phyloP scores from a whole-genome alignment of 176 grass and related monocot genomes.

The Zoysia japonica region DNA sequence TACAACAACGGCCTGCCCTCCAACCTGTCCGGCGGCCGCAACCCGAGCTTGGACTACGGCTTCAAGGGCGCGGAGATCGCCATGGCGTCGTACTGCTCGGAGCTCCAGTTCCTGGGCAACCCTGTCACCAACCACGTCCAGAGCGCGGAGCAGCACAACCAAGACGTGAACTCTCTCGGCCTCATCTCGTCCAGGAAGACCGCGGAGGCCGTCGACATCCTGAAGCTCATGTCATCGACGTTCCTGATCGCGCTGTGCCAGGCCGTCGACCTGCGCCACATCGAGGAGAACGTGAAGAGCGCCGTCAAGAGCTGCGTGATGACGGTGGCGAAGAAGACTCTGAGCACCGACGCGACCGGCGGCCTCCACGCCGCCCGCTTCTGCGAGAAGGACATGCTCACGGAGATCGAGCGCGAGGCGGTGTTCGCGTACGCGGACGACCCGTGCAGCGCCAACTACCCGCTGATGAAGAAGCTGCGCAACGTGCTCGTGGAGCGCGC shows the following conservation, averaged over 20 bases:
- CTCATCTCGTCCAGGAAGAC: slow-evolving; percentile 78
- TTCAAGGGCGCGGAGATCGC: slow-evolving; percentile 89
- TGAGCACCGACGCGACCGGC: slow-evolving; percentile 41
- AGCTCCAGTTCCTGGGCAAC: slow-evolving; percentile 82
- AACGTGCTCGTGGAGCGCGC: slow-evolving; percentile 64
- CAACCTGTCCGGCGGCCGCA: slow-evolving; percentile 71
- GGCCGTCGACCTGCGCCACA: slow-evolving; percentile 60
- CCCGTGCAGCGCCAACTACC: slow-evolving; percentile 66
- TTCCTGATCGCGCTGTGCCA: slow-evolving; percentile 65
- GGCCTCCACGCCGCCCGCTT: slow-evolving; percentile 50
- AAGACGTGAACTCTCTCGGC: slow-evolving; percentile 72
- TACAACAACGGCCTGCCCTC: slow-evolving; percentile 84
- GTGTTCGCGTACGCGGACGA: slow-evolving; percentile 64
- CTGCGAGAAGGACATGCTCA: slow-evolving; percentile 58
- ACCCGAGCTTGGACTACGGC: slow-evolving; percentile 79
- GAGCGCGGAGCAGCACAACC: slow-evolving; percentile 84
- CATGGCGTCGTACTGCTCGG: slow-evolving; percentile 80
- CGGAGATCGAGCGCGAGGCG: slow-evolving; percentile 54
- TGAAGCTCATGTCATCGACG: slow-evolving; percentile 68
- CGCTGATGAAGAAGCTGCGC: slow-evolving; percentile 63
- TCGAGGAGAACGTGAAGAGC: slow-evolving; percentile 65
- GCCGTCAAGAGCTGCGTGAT: slow-evolving; percentile 48
- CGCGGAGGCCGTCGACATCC: slow-evolving; percentile 61
- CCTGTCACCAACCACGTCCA: slow-evolving; percentile 86
- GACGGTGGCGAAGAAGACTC: slow-evolving; percentile 50